Percentiles rank a stretch among this genome's conserved stretches.
phyloP scores from a whole-genome alignment of 305 asterid species.

The Galium porrigens region DNA sequence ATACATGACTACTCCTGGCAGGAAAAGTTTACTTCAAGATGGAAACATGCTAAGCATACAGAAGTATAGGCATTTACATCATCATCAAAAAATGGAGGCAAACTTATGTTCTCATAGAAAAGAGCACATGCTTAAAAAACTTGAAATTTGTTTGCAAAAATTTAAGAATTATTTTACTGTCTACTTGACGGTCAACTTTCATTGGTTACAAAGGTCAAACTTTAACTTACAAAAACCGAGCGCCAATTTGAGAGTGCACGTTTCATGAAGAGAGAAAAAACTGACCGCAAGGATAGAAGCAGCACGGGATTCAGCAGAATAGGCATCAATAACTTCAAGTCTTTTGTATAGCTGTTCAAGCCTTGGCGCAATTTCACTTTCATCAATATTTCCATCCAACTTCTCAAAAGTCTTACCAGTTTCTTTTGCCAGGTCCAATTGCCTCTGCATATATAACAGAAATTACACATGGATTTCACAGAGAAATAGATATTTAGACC shows the following conservation, averaged over 20 bases:
- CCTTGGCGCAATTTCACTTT: constrained; percentile 46
- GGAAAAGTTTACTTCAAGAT: constrained; percentile 1
- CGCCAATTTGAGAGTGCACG: background rate
- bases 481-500: background rate
- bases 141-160: background rate
- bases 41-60: background rate
- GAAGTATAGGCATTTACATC: background rate
- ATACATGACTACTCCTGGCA: background rate
- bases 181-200: background rate
- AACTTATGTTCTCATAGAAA: background rate
- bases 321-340: constrained; percentile 85
- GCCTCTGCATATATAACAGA: constrained; percentile 35
- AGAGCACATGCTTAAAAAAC: background rate
- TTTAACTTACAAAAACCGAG: background rate
- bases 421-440: constrained; percentile 37
- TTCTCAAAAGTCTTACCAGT: constrained; percentile 36
- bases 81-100: background rate
- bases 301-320: constrained; percentile 96
- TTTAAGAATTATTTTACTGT: background rate
- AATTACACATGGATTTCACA: background rate
- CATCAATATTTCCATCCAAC: constrained; percentile 35
- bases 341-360: constrained; percentile 83
- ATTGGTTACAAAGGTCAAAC: background rate
- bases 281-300: constrained; percentile 95
- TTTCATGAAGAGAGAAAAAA: constrained; percentile 8